These are phyloP conservation scores for Pluteus cervinus DNA, from an alignment of 768 basidiomycete species.

Conservation along the genomic window DNA sequence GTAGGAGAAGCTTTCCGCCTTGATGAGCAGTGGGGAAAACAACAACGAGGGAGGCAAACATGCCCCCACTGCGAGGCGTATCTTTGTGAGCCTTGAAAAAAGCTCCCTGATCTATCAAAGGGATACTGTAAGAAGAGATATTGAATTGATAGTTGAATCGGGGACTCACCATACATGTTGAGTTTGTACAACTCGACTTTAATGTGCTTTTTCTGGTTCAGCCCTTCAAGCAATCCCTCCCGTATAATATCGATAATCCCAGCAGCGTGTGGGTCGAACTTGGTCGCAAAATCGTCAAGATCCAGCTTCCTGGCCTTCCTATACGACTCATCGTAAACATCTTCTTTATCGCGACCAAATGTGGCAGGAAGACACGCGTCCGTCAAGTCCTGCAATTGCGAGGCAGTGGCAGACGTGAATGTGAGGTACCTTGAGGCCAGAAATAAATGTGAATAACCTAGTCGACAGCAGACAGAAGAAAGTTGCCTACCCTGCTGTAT, in stretches of 20 bases:
- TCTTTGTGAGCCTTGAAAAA: slow-evolving; percentile 49
- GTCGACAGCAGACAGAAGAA: too few relatives aligned
- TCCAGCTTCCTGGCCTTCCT: slow-evolving; percentile 22
- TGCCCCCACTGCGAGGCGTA: slow-evolving; percentile 33
- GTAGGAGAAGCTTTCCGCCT: slow-evolving; percentile 37
- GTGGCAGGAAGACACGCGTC: slow-evolving; percentile 18
- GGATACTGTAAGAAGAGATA: not conserved
- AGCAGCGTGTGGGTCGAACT: slow-evolving; percentile 10
- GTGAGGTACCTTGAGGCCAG: too few relatives aligned
- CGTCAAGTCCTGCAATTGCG: slow-evolving; percentile 1
- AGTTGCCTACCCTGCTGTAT: too few relatives aligned
- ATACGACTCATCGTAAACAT: slow-evolving; percentile 21
- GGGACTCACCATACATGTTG: slow-evolving; percentile 30
- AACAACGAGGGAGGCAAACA: slow-evolving; percentile 49
- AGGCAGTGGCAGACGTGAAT: not conserved
- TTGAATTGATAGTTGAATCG: not conserved
- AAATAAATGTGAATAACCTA: too few relatives aligned
- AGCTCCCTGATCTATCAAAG: slow-evolving; percentile 26
- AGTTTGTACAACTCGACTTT: slow-evolving; percentile 28
- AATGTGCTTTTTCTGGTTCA: slow-evolving; percentile 9
- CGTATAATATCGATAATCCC: slow-evolving; percentile 11
- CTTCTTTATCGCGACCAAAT: slow-evolving; percentile 15
- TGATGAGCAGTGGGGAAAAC: slow-evolving; percentile 41
- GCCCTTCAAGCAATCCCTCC: slow-evolving; percentile 12
- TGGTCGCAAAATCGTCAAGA: slow-evolving; percentile 11